Percentiles rank a stretch among this genome's conserved stretches.
Evolutionary conservation across 345 rosid species (phyloP).

Genomic region (Physaria fendleri): DNA sequence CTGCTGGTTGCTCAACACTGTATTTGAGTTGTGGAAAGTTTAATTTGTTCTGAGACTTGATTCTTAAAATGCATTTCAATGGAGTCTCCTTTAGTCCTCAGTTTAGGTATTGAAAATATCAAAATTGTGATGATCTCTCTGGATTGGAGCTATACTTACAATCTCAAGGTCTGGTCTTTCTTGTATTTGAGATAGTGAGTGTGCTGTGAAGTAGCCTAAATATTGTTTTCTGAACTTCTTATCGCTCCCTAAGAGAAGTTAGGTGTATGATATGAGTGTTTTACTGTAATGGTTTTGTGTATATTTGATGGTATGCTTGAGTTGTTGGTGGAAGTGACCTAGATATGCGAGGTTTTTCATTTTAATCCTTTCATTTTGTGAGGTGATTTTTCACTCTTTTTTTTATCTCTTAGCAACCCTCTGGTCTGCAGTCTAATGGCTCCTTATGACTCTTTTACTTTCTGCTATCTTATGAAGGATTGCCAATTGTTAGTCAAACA

Average conservation of each 20-base stretch:
- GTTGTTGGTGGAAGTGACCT: no score
- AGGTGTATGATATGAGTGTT: neutral
- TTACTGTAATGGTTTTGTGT: neutral
- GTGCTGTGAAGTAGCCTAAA: neutral
- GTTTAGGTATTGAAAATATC: neutral
- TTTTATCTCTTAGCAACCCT: neutral
- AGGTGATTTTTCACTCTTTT: neutral
- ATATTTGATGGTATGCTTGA: neutral
- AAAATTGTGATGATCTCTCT: neutral
- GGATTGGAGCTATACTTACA: neutral
- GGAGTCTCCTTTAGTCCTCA: neutral
- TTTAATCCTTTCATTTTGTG: neutral
- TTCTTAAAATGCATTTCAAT: neutral
- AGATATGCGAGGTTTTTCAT: neutral
- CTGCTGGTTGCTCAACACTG: neutral
- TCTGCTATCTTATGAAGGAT: conserved; percentile 40
- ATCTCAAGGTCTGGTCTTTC: neutral
- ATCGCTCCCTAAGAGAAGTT: neutral
- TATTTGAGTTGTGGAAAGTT: neutral
- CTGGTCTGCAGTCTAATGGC: neutral
- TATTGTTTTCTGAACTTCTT: neutral
- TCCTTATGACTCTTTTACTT: conserved; percentile 19
- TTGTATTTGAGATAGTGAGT: neutral
- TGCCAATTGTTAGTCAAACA: conserved; percentile 76
- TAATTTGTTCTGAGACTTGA: neutral